phyloP scores from a whole-genome alignment of 306 rosid species.

The Crotalaria pallida region DNA sequence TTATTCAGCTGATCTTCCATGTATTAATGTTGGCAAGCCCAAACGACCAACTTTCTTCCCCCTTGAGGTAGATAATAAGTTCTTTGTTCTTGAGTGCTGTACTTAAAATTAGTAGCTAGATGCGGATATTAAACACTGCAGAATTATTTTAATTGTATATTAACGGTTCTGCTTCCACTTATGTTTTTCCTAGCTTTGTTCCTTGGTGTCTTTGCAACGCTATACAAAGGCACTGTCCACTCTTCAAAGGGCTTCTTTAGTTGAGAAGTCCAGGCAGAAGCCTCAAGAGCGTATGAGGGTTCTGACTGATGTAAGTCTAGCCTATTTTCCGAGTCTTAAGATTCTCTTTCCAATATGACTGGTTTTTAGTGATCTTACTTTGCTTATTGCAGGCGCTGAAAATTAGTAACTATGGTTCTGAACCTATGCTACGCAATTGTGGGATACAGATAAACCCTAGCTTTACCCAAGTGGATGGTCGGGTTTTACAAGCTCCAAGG shows the following conservation, averaged over 20 bases:
- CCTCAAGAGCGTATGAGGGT: constrained; percentile 82
- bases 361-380: background rate
- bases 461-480: constrained; percentile 81
- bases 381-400: constrained; percentile 54
- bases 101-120: background rate
- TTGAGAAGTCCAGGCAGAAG: constrained; percentile 91
- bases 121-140: no score
- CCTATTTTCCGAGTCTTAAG: background rate
- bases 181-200: constrained; percentile 51
- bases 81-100: background rate
- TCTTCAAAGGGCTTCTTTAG: constrained; percentile 73
- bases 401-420: constrained; percentile 59
- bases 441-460: constrained; percentile 44
- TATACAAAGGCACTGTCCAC: constrained; percentile 81
- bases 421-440: constrained; percentile 66
- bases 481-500: constrained; percentile 82
- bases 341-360: background rate
- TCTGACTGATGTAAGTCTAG: constrained; percentile 49
- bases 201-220: constrained; percentile 76
- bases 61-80: constrained; percentile 52
- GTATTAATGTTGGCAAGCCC: constrained; percentile 92
- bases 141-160: background rate
- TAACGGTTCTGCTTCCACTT: background rate
- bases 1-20: constrained; percentile 72
- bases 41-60: constrained; percentile 85